These are phyloP conservation scores for Seiridium cupressi DNA, from an alignment of 2,329 filamentous ascomycete genomes.

Conservation along the genomic window DNA sequence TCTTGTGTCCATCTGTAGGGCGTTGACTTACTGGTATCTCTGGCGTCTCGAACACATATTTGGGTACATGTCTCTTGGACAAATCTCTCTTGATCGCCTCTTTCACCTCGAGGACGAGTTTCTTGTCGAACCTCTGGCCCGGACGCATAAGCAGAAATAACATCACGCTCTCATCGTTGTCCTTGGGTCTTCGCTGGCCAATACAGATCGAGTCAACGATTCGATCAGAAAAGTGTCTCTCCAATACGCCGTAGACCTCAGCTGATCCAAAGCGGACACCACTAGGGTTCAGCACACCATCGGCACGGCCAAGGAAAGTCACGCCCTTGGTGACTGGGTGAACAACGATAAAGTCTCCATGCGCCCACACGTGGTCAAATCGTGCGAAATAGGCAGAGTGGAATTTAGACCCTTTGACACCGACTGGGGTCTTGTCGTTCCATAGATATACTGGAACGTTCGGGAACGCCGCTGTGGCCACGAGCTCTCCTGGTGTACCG, in stretches of 20 bases:
- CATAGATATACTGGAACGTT: conserved; percentile 71
- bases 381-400: conserved; percentile 60
- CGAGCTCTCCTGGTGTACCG: conserved; percentile 73
- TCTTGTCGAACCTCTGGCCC: conserved; percentile 51
- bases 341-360: conserved; percentile 75
- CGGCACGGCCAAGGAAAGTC: conserved; percentile 67
- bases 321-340: conserved; percentile 67
- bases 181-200: conserved; percentile 65
- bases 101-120: conserved; percentile 59
- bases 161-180: conserved; percentile 53
- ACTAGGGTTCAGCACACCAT: conserved; percentile 77
- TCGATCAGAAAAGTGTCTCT: conserved; percentile 59
- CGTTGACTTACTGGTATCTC: conserved; percentile 69
- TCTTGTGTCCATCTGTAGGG: not conserved
- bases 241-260: conserved; percentile 76
- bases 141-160: conserved; percentile 56
- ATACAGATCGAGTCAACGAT: conserved; percentile 77
- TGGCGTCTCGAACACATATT: conserved; percentile 74
- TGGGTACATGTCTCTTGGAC: conserved; percentile 74
- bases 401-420: conserved; percentile 55
- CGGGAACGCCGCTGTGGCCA: conserved; percentile 69
- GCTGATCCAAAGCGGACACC: conserved; percentile 78
- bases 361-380: conserved; percentile 72
- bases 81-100: conserved; percentile 63
- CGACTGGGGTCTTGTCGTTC: conserved; percentile 42